Evolutionary conservation across 371 early-diverging fungal species (phyloP), one percentile per base, ranked within the genome.

Genomic region (Mucor sp.): DNA sequence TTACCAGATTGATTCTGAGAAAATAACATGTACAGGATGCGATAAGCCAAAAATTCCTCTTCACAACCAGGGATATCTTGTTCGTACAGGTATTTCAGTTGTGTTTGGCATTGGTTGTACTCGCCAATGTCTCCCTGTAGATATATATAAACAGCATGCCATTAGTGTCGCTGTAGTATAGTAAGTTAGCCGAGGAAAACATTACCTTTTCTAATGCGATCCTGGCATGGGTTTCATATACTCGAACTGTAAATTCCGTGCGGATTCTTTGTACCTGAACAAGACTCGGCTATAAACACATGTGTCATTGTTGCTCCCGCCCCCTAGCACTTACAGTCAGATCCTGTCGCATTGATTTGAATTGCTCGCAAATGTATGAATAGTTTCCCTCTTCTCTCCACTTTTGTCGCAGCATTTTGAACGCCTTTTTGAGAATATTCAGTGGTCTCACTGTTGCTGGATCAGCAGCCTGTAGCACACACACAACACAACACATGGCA

Each of bases 21-120:
- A 72, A 93, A 90, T 28, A 97, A 63, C 65, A 91, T 85, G 76
- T 98, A 98, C 21, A 98, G 74, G 19, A 98, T 90, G 19, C 97
- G 78, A 77, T 98, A 98, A 9, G 95, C 95, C 21, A 87, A 80
- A 74, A 97, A 98, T 73, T 98, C 99, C 74, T 87, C 88, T 17
- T 80, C 80, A 69, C 88, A 84, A 19, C 93, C 95, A 11, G 80
- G 72, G 19, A 93, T 77, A 28, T 87, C 86, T 56, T 86, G 74
- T 39, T 83, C 76, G 69, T 97, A 97, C n/a, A 98, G 81, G 44
- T 91, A 87, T 67, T 93, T 94, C 39, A 98, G 77, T 75, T 97
- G 97, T 2, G 95, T 94, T 78, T 96, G 96, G 74, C 99, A 98
- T 74, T 97, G 97, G 71, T 98, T 97, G 74, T 91, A 98, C 81